phyloP scores from a whole-genome alignment of 441 rosid species.

The Codiaeum variegatum region DNA sequence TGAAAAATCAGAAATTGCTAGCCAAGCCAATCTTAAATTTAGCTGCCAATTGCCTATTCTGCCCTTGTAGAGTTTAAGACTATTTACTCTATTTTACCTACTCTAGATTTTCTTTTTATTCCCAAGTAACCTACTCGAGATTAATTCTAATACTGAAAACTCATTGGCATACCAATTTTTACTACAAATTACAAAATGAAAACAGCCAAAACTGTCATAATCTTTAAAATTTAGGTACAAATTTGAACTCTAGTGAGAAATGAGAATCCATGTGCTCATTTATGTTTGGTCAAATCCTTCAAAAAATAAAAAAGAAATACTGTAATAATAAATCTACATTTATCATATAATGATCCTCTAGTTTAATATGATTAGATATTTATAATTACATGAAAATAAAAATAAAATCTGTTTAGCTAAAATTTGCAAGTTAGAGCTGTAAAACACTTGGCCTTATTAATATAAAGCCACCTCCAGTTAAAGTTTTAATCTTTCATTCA shows the following conservation, averaged over 20 bases:
- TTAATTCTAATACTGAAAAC: too few species aligned
- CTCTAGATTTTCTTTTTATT: too few species aligned
- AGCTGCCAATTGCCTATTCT: too few species aligned
- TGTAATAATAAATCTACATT: not conserved
- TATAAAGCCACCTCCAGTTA: slow-evolving; percentile 19
- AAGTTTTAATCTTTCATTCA: not conserved
- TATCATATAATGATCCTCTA: not conserved
- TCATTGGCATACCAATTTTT: too few species aligned
- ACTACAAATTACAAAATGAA: not conserved
- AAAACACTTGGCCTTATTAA: not conserved
- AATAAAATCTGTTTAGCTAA: not conserved
- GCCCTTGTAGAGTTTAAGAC: too few species aligned
- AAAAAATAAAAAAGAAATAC: too few species aligned
- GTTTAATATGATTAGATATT: too few species aligned
- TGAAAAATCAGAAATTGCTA: too few species aligned
- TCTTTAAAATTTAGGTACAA: not conserved
- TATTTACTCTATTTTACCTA: too few species aligned
- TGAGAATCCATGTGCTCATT: slow-evolving; percentile 9
- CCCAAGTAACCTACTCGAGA: too few species aligned
- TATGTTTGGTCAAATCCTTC: not conserved
- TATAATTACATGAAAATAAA: too few species aligned
- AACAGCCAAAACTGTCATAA: not conserved
- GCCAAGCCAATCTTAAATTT: too few species aligned
- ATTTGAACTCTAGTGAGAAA: not conserved
- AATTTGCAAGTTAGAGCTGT: not conserved